Conservation (phyloP, 768 basidiomycete genomes). For the Boletus rubroflammeus region DNA sequence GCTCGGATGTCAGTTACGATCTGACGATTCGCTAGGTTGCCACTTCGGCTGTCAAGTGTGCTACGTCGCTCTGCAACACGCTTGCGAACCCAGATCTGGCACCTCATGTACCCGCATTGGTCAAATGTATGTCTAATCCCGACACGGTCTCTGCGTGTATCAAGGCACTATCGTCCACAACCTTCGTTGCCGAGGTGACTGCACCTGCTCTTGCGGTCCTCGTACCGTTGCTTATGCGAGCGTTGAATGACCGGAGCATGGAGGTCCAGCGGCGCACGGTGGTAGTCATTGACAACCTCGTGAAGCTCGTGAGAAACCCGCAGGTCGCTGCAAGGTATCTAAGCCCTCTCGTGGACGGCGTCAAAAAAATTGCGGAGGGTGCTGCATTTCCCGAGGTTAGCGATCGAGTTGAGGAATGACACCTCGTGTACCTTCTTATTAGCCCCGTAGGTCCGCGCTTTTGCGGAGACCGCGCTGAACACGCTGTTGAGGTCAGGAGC, state of each 20-base stretch:
- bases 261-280: slow-evolving; percentile 94
- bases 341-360: slow-evolving; percentile 82
- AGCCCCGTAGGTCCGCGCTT: slow-evolving; percentile 74
- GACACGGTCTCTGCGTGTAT: slow-evolving; percentile 86
- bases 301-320: slow-evolving; percentile 93
- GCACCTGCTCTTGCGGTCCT: slow-evolving; percentile 95
- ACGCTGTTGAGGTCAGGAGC: slow-evolving; percentile 84
- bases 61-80: slow-evolving; percentile 82
- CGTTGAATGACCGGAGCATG: slow-evolving; percentile 93
- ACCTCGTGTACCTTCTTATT: slow-evolving; percentile 12
- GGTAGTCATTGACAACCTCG: slow-evolving; percentile 92
- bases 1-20: not conserved
- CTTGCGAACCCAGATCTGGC: slow-evolving; percentile 91
- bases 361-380: slow-evolving; percentile 82
- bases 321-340: slow-evolving; percentile 87
- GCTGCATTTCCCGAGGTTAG: slow-evolving; percentile 94
- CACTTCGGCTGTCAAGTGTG: slow-evolving; percentile 81
- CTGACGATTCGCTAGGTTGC: slow-evolving; percentile 58
- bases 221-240: slow-evolving; percentile 86
- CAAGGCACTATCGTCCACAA: slow-evolving; percentile 91
- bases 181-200: slow-evolving; percentile 96
- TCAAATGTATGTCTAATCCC: slow-evolving; percentile 93
- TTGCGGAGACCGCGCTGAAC: slow-evolving; percentile 76
- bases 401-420: slow-evolving; percentile 3
- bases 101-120: slow-evolving; percentile 84